Evolutionary conservation across 352 stramenopile genomes (phyloP), one percentile per base, ranked within the genome.

Genomic region (Globisporangium polare): DNA sequence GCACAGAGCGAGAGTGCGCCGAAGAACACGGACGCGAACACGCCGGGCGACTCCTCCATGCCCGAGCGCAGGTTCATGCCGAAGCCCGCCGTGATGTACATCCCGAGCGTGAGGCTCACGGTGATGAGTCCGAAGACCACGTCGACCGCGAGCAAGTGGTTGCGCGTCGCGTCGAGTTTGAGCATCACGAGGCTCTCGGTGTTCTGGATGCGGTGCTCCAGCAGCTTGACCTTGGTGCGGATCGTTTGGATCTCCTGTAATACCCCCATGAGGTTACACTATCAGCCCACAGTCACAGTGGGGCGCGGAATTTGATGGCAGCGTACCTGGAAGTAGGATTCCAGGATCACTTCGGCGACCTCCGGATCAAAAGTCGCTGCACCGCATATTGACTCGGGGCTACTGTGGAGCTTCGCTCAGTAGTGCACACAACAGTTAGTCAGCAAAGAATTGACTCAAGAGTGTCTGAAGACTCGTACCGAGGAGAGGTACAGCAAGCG

Each of bases 161-260:
- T 89, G 55, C 80, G 80, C 62, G 75, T 74, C 37, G 76, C 80
- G 69, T 89, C 80, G 54, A 89, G 74, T 60, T 89, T 83, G 58
- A 88, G 70, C 77, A 83, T 89, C 56, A 89, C 71, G 4, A 90
- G 65, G 43, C 76, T 89, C 58, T 92, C 82, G 0, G 82, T 92
- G 60, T 83, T 89, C 15, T 75, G 68, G 61, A 92, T 92, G 24
- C 82, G 82, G 45, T 87, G 75, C 51, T 90, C 77, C 53, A 92
- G 69, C 29, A 92, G 52, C 1, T 74, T 68, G 29, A 77, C 80
- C 60, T 90, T 89, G 41, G 83, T 88, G 29, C 80, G 77, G 29
- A 77, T 89, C 4, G 81, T 78, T 64, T 84, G 75, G 50, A 89
- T 88, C 50, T 90, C 77, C 55, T 87, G 71, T 20, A n/a, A 0